phyloP scores from a whole-genome alignment of 1,139 yeast genomes.

The Suhomyces bribrorum region DNA sequence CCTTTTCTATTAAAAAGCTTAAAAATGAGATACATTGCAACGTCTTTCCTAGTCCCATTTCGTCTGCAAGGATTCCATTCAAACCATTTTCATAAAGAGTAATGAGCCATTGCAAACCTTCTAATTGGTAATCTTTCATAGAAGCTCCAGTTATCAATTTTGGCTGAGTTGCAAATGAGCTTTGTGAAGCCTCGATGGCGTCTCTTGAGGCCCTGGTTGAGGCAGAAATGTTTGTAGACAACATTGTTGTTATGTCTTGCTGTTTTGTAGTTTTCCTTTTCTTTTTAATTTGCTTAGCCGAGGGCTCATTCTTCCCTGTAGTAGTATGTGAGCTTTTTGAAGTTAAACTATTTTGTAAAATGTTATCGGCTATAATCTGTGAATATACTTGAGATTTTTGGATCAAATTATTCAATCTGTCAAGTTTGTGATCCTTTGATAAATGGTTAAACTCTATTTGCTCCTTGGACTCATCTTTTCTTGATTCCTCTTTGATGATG shows the following conservation, averaged over 20 bases:
- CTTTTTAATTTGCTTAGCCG: conserved; percentile 16
- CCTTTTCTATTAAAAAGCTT: conserved; percentile 76
- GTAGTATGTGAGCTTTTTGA: conserved; percentile 17
- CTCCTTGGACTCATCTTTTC: conserved; percentile 23
- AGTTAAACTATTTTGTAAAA: conserved; percentile 49
- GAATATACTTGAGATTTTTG: conserved; percentile 85
- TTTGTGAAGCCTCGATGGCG: conserved; percentile 27
- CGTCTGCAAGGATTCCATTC: conserved; percentile 94
- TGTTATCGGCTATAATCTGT: conserved; percentile 75
- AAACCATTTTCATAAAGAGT: conserved; percentile 90
- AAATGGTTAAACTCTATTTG: conserved; percentile 44
- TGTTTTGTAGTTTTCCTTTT: conserved; percentile 16
- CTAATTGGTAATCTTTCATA: conserved; percentile 81
- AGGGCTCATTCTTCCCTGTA: conserved; percentile 11
- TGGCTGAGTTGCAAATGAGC: conserved; percentile 53
- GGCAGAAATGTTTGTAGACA: conserved; percentile 21
- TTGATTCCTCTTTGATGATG: neutral
- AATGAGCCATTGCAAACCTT: conserved; percentile 88
- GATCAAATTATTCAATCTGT: conserved; percentile 67
- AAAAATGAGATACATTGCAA: conserved; percentile 80
- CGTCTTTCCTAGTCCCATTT: conserved; percentile 96
- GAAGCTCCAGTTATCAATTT: conserved; percentile 61
- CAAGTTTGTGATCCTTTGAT: conserved; percentile 49
- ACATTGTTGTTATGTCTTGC: conserved; percentile 28
- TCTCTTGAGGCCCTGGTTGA: conserved; percentile 24